Percentiles rank a stretch among this genome's conserved stretches.
These are phyloP conservation scores for Parmales sp. DNA, from an alignment of 108 stramenopile genomes.

Conservation along the genomic window DNA sequence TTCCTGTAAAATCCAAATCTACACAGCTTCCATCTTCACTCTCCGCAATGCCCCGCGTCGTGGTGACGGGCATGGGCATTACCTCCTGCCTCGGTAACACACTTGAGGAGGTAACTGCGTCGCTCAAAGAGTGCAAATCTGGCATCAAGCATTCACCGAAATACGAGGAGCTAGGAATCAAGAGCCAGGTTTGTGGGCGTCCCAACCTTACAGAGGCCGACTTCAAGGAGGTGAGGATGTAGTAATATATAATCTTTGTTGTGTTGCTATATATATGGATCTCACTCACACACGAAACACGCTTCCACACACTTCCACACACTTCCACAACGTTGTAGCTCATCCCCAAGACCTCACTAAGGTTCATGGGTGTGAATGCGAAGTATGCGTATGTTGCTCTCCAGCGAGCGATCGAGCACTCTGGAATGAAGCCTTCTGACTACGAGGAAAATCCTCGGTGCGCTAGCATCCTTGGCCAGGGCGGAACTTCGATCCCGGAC, in stretches of 20 bases:
- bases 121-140: constrained; percentile 47
- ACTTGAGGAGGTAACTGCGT: constrained; percentile 67
- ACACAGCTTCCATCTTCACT: no score
- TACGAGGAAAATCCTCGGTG: constrained; percentile 77
- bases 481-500: constrained; percentile 78
- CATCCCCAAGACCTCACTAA: constrained; percentile 66
- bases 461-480: constrained; percentile 81
- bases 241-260: neutral
- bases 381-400: constrained; percentile 81
- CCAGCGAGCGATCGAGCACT: constrained; percentile 67
- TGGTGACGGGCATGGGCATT: constrained; percentile 87
- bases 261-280: neutral
- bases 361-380: constrained; percentile 77
- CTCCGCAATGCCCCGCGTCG: constrained; percentile 47
- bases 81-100: constrained; percentile 80
- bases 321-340: no score
- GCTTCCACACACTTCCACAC: no score
- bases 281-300: no score
- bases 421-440: constrained; percentile 61
- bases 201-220: constrained; percentile 61
- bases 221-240: constrained; percentile 36
- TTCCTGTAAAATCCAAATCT: no score
- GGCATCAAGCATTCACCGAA: constrained; percentile 62
- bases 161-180: constrained; percentile 75
- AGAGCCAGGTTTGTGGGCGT: constrained; percentile 64